Base-by-base conservation (phyloP, 2,329 filamentous ascomycete species). In the Trichoderma arundinaceum region DNA sequence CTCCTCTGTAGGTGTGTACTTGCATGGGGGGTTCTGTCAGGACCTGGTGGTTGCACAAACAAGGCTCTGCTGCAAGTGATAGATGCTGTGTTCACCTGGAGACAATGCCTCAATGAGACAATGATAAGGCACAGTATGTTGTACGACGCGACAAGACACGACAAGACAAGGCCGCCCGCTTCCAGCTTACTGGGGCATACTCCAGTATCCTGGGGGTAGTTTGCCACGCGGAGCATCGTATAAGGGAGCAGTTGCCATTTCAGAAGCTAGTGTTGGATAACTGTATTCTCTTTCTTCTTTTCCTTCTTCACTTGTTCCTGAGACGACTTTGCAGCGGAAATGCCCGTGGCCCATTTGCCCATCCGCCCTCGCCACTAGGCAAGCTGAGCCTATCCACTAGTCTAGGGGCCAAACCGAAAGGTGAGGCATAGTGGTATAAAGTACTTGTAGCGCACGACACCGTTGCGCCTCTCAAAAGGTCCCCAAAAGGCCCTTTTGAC, bases 381-480 rank as follows among this genome's bases (percentile, higher is more conserved):
- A 38, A 49, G 33, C 38, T 44, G 53, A 49, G 44, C 41, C 33
- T 60, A 39, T 39, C 57, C 57, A 60, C 44, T 60, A 49, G 57
- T 43, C 57, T 43, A 60, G 43, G 57, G 15, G 39, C 57, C 32
- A 39, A 39, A 38, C 33, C 52, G 17, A 54, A 32, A 39, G 17
- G 43, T 22, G 19, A 60, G 57, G 32, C 19, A 17, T 49, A n/a
- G 13, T n/a, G 13, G 32, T 33, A 6, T 3, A 17, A 41, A 39
- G 19, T 17, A 22, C 22, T 3, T 28, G 22, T 9, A 44, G 51
- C 41, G 10, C 44, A 48, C 43, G 12, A 10, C 33, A n/a, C 51
- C 32, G 17, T 19, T 53, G 33, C 52, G 33, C 35, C 52, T 39
- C 52, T n/a, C 56, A 59, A 59, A 59, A 59, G 56, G 56, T n/a